These are phyloP conservation scores for Pseudonitzschia multistriata DNA, from an alignment of 108 stramenopile genomes.

Conservation along the genomic window DNA sequence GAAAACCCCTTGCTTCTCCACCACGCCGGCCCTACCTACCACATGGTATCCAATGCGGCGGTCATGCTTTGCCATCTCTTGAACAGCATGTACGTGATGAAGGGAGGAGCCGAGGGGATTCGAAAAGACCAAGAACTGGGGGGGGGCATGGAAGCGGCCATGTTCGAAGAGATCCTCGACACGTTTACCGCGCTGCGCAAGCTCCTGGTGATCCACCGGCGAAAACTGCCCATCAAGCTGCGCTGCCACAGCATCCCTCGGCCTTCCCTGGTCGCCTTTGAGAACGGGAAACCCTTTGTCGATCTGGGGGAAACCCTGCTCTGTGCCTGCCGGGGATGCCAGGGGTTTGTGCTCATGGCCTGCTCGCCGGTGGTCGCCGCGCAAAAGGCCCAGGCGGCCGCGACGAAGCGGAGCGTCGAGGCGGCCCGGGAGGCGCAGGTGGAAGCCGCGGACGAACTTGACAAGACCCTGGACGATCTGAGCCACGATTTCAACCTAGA, in stretches of 20 bases:
- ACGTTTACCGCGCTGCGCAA: slow-evolving; percentile 74
- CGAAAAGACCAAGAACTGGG: slow-evolving; percentile 3
- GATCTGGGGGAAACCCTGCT: slow-evolving; percentile 79
- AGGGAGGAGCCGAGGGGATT: slow-evolving; percentile 30
- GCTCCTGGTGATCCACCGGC: slow-evolving; percentile 68
- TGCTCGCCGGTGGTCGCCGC: slow-evolving; percentile 88
- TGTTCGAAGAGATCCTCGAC: slow-evolving; percentile 84
- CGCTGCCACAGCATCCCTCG: slow-evolving; percentile 84
- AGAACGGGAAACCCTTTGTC: slow-evolving; percentile 59
- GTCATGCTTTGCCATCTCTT: slow-evolving; percentile 81
- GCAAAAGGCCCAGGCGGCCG: slow-evolving; percentile 55
- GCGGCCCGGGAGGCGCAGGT: slow-evolving; percentile 41
- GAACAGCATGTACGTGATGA: slow-evolving; percentile 77
- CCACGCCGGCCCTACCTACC: slow-evolving; percentile 81
- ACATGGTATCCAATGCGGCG: slow-evolving; percentile 81
- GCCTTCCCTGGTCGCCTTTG: slow-evolving; percentile 48
- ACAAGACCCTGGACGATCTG: slow-evolving; percentile 58
- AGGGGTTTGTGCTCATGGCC: slow-evolving; percentile 89
- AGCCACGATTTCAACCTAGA: slow-evolving; percentile 72
- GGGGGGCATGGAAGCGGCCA: slow-evolving; percentile 65
- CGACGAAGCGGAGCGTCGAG: slow-evolving; percentile 32
- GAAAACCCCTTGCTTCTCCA: slow-evolving; percentile 77
- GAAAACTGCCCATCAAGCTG: slow-evolving; percentile 72
- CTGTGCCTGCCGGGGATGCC: slow-evolving; percentile 81
- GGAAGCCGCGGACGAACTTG: slow-evolving; percentile 55